Base-by-base conservation (phyloP, 169 alveolate species). In the Toxoplasma gondii region DNA sequence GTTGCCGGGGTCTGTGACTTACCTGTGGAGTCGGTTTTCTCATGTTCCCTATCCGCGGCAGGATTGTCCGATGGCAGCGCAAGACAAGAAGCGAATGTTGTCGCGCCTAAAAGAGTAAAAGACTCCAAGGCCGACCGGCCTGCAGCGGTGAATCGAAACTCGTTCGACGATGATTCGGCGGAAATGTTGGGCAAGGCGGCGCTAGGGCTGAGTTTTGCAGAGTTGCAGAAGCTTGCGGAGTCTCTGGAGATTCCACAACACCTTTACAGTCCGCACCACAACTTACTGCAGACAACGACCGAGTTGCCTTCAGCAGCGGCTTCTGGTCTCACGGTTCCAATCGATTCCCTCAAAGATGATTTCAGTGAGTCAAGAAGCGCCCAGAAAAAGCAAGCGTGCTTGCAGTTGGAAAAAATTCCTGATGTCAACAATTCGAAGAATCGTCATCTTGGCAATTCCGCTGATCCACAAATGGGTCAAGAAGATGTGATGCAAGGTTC, bases 191-290 rank as follows among this genome's bases (percentile, higher is more conserved):
- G 45, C 49, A 78, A 38, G 45, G 86, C 86, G n/a, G 86, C 86
- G n/a, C 86, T 78, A 16, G 86, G 86, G 4, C 45, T 78, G 86
- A 78, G 86, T n/a, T 78, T 78, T n/a, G 45, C 45, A 38, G 86
- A 78, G 86, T 45, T 78, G 22, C 86, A 78, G 86, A 78, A 78
- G 86, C 86, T 78, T 10, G 86, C 86, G 22, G 86, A 78, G 43
- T 78, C 86, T 38, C 86, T 78, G 49, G 45, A 38, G 16, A 78
- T 78, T 27, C 86, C 86, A 1, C 86, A 78, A 31, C 24, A 64
- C 39, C n/a, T 78, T 10, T 78, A 78, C 44, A 78, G 45, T 78
- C 29, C 86, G 86, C 86, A n/a, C 12, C 39, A 36, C 39, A 78
- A 78, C n/a, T 2, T 38, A n/a, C 74, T 64, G 29, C 74, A 64